Evolutionary conservation across 176 grass and related monocot species (phyloP), one percentile per base, ranked within the genome.

Genomic region (Thalia dealbata): DNA sequence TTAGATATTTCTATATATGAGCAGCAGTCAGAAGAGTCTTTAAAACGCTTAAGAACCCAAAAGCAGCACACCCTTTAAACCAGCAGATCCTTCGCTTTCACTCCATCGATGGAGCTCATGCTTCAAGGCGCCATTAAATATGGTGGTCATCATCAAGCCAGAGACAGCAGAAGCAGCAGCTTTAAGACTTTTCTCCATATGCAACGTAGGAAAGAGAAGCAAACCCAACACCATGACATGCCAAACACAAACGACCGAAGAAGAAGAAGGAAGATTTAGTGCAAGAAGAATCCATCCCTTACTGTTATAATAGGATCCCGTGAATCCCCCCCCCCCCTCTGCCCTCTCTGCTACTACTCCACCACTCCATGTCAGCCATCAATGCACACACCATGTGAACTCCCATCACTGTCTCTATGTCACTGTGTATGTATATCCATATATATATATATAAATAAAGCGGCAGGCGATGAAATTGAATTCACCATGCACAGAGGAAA

Each of bases 61-160:
- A 67, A 68, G 5, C 64, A 35, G 21, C 15, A 3, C 64, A 67
- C 64, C 24, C 64, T 19, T 41, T 42, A 41, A 68, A 44, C 65
- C 65, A 43, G 18, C 35, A 45, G 35, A 68, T 22, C 65, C 32
- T 43, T 19, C 14, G 65, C 35, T 68, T 68, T 35, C 19, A 13
- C 65, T 44, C 35, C 38, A 68, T 23, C 42, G 11, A 68, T 3
- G 65, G 38, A 68, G 65, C 65, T 43, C 65, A 68, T 45, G 18
- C 32, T 68, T 68, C 65, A 68, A 68, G 32, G 65, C 30, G 18
- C 65, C 18, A 43, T 68, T 68, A 68, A 68, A 68, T 68, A 68
- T 43, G 65, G 19, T 41, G 38, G 38, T 0, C 62, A 32, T 30
- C 62, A 27, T 26, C 62, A 30, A 38, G 63, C 63, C 63, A 38